A percentile compares a stretch with the other conserved stretches of the same genome.
These are phyloP conservation scores for Piper betle DNA, from an alignment of 164 flowering plant genomes.

Conservation along the genomic window DNA sequence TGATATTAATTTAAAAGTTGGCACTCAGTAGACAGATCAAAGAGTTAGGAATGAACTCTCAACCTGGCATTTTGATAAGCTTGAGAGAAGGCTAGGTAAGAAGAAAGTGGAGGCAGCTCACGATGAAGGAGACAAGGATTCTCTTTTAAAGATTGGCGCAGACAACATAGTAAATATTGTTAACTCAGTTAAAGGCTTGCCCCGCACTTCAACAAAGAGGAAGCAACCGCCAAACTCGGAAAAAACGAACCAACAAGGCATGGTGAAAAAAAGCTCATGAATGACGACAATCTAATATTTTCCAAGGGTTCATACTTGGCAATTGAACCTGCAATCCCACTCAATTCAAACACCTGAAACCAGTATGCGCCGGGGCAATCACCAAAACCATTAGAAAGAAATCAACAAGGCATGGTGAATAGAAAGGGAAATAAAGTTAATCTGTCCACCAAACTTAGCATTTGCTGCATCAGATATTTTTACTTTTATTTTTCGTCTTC, in stretches of 20 bases:
- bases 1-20: constrained; percentile 4
- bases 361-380: too few relatives aligned
- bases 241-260: constrained; percentile 28
- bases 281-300: constrained; percentile 22
- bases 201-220: too few relatives aligned
- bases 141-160: constrained; percentile 17
- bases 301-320: constrained; percentile 16
- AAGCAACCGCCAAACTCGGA: constrained; percentile 16
- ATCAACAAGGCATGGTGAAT: too few relatives aligned
- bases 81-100: constrained; percentile 12
- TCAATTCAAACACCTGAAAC: background rate
- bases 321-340: constrained; percentile 19
- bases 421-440: too few relatives aligned
- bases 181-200: too few relatives aligned
- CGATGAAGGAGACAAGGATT: constrained; percentile 10
- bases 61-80: constrained; percentile 4
- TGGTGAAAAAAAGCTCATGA: constrained; percentile 31
- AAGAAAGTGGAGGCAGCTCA: constrained; percentile 19
- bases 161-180: constrained; percentile 4
- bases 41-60: constrained; percentile 9
- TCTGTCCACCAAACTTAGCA: too few relatives aligned
- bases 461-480: too few relatives aligned
- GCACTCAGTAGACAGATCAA: background rate
- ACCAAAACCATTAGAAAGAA: too few relatives aligned
- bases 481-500: too few relatives aligned